A percentile compares a stretch with the other conserved stretches of the same genome.
These are phyloP conservation scores for Globisporangium ultimum DNA, from an alignment of 352 stramenopile species.

Conservation along the genomic window DNA sequence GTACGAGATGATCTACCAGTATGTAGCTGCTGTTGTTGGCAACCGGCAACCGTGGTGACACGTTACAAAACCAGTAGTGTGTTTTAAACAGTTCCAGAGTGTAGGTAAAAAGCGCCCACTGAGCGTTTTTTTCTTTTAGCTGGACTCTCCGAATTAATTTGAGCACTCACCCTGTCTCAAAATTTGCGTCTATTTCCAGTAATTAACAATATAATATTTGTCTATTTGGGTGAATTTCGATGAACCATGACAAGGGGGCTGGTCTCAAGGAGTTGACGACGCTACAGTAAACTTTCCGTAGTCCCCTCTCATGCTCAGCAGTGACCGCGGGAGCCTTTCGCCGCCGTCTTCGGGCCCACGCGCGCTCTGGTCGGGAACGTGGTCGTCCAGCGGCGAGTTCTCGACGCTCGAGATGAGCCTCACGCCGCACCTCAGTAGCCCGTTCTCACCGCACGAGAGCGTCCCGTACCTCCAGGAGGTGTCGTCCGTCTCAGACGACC, in stretches of 20 bases:
- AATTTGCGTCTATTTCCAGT: too few relatives aligned
- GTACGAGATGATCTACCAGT: constrained; percentile 85
- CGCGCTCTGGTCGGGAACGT: neutral
- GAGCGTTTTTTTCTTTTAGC: neutral
- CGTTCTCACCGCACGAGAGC: constrained; percentile 9
- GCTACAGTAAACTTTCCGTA: too few relatives aligned
- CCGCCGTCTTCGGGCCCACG: too few relatives aligned
- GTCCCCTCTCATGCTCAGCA: neutral
- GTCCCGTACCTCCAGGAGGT: constrained; percentile 12
- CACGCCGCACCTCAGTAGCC: constrained; percentile 1
- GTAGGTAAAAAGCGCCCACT: neutral
- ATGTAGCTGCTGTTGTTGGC: constrained; percentile 63
- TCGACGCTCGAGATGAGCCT: constrained; percentile 1
- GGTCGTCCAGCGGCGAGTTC: constrained; percentile 1
- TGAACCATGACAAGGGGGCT: too few relatives aligned
- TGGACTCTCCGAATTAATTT: too few relatives aligned
- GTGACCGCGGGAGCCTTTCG: neutral
- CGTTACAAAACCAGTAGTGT: neutral
- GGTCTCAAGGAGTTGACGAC: too few relatives aligned
- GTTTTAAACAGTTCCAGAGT: neutral
- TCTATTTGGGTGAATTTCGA: too few relatives aligned
- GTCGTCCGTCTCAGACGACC: neutral
- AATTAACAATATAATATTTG: too few relatives aligned
- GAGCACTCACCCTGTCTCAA: too few relatives aligned
- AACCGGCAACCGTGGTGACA: constrained; percentile 51